These are phyloP conservation scores for Dryadomyces quercus-mongolicae DNA, from an alignment of 2,329 filamentous ascomycete genomes.

Conservation along the genomic window DNA sequence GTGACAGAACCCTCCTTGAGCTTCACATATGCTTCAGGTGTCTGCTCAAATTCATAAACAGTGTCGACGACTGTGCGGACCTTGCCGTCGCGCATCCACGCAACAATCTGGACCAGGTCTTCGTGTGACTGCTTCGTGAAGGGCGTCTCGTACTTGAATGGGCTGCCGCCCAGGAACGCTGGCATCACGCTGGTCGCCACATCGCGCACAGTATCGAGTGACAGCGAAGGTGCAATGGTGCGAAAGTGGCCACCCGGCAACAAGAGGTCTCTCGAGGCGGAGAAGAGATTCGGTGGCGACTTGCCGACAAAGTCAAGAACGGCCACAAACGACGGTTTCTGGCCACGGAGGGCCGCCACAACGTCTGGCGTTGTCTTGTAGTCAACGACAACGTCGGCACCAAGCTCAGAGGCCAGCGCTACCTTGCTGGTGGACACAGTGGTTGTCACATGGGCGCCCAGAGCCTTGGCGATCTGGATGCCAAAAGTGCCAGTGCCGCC, in stretches of 20 bases:
- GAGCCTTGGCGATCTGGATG: conserved; percentile 24
- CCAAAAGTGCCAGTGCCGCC: conserved; percentile 25
- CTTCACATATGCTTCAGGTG: conserved; percentile 14
- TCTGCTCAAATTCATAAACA: conserved; percentile 13
- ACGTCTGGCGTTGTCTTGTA: conserved; percentile 15
- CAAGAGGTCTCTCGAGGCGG: conserved; percentile 11
- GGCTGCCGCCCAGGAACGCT: conserved; percentile 10
- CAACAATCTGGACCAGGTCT: conserved; percentile 8
- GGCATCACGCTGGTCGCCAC: conserved; percentile 7
- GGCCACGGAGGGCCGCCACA: conserved; percentile 8
- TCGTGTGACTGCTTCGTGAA: conserved; percentile 6
- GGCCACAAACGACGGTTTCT: conserved; percentile 12
- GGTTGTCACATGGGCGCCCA: conserved; percentile 22
- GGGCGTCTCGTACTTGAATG: conserved; percentile 6
- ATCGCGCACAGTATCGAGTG: background rate
- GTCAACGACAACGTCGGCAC: conserved; percentile 25
- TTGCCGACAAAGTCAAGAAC: conserved; percentile 17
- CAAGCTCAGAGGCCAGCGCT: conserved; percentile 20
- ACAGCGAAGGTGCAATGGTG: background rate
- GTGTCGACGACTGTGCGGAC: conserved; percentile 14
- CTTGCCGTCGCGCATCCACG: conserved; percentile 17
- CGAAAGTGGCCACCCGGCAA: conserved; percentile 10
- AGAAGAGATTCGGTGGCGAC: conserved; percentile 12
- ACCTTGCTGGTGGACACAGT: conserved; percentile 22
- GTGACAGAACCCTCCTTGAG: conserved; percentile 5